Percentiles rank a stretch among this genome's conserved stretches.
phyloP scores from a whole-genome alignment of 805 yeast species.

The Brettanomyces nanus region DNA sequence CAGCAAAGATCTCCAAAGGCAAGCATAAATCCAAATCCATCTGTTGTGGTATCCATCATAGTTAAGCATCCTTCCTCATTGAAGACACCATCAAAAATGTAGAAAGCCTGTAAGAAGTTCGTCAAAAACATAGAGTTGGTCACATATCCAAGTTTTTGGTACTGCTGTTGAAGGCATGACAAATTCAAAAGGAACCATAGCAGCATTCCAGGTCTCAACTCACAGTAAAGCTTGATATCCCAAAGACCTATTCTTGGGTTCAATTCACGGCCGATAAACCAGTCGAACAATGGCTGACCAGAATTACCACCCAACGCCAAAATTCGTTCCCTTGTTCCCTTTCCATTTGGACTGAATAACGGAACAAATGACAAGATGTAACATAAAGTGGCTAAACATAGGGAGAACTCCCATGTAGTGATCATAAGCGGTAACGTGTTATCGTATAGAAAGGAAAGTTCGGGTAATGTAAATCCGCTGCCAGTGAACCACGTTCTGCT shows the following conservation, averaged over 20 bases:
- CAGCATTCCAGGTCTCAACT: constrained; percentile 88
- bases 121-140: constrained; percentile 69
- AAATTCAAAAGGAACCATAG: constrained; percentile 76
- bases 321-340: constrained; percentile 54
- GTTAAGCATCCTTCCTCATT: constrained; percentile 85
- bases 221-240: constrained; percentile 89
- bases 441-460: constrained; percentile 65
- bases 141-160: constrained; percentile 37
- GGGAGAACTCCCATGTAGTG: constrained; percentile 56
- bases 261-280: constrained; percentile 96
- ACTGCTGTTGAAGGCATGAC: constrained; percentile 78
- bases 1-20: constrained; percentile 89
- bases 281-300: constrained; percentile 67
- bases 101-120: constrained; percentile 63
- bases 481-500: constrained; percentile 38
- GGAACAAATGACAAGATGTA: constrained; percentile 66
- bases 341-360: constrained; percentile 39
- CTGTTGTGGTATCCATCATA: constrained; percentile 95
- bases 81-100: constrained; percentile 84
- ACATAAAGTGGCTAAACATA: constrained; percentile 53
- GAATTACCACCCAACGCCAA: constrained; percentile 85
- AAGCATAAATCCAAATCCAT: constrained; percentile 96
- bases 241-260: constrained; percentile 82
- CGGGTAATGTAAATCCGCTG: constrained; percentile 49
- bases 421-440: constrained; percentile 59